Percentiles rank a stretch among this genome's conserved stretches.
phyloP scores from a whole-genome alignment of 2,329 filamentous ascomycete genomes.

The Hymenoscyphus salicellus region DNA sequence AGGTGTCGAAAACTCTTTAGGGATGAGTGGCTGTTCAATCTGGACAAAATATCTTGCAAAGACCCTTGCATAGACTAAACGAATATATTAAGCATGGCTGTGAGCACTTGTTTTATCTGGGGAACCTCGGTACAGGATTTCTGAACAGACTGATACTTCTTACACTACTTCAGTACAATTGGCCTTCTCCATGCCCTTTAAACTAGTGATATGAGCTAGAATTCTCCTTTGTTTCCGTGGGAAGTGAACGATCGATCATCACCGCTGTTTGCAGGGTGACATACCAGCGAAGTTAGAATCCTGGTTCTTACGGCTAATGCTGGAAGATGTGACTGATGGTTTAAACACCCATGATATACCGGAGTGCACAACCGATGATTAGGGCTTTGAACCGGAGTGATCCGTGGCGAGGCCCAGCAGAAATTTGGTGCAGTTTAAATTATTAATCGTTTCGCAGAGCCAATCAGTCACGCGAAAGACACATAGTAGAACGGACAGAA shows the following conservation, averaged over 20 bases:
- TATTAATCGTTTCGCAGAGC: not conserved
- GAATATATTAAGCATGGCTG: too few relatives aligned
- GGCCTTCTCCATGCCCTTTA: not conserved
- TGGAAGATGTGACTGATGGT: not conserved
- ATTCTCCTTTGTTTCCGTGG: not conserved
- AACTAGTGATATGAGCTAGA: not conserved
- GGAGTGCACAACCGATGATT: slow-evolving; percentile 12
- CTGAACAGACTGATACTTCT: not conserved
- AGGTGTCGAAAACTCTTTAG: not conserved
- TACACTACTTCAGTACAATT: too few relatives aligned
- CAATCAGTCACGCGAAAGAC: not conserved
- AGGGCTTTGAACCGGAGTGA: slow-evolving; percentile 19
- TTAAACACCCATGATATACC: slow-evolving; percentile 1
- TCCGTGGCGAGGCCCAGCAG: slow-evolving; percentile 5
- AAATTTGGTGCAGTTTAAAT: not conserved
- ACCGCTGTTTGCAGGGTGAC: slow-evolving; percentile 3
- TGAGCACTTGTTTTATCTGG: not conserved
- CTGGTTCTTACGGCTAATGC: slow-evolving; percentile 8
- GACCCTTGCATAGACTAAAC: not conserved
- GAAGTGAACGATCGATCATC: not conserved
- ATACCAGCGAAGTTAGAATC: not conserved
- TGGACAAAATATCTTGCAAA: not conserved
- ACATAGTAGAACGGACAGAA: not conserved
- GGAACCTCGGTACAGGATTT: not conserved
- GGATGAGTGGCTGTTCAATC: slow-evolving; percentile 1